These are phyloP conservation scores for Penicillium sp. DNA, from an alignment of 2,329 filamentous ascomycete genomes.

Conservation along the genomic window DNA sequence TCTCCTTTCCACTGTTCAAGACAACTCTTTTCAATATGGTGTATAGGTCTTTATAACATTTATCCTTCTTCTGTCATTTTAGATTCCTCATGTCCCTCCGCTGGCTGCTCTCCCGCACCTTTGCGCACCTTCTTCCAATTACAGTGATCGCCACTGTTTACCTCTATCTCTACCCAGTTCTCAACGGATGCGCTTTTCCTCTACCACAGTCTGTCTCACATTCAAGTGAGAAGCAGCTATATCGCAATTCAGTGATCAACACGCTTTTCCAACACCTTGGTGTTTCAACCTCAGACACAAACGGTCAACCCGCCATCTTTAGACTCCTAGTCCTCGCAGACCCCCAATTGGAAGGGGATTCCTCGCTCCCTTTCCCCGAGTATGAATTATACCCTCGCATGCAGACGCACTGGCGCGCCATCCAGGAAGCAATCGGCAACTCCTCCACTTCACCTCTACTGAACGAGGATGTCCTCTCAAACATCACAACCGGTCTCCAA, in stretches of 20 bases:
- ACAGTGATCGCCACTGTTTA: slow-evolving; percentile 69
- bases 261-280: slow-evolving; percentile 38
- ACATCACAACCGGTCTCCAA: slow-evolving; percentile 20
- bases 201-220: slow-evolving; percentile 28
- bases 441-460: slow-evolving; percentile 12
- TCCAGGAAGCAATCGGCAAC: slow-evolving; percentile 12
- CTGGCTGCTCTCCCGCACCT: slow-evolving; percentile 43
- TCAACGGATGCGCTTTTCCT: slow-evolving; percentile 79
- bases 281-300: slow-evolving; percentile 9
- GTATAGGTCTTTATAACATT: slow-evolving; percentile 16
- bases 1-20: slow-evolving; percentile 7
- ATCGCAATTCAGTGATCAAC: slow-evolving; percentile 27
- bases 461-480: slow-evolving; percentile 18
- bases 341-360: slow-evolving; percentile 90
- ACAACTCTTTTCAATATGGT: slow-evolving; percentile 15
- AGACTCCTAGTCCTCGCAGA: slow-evolving; percentile 84
- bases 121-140: slow-evolving; percentile 58
- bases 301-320: slow-evolving; percentile 62
- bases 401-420: slow-evolving; percentile 32
- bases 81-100: slow-evolving; percentile 49
- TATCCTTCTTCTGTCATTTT: slow-evolving; percentile 7
- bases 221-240: slow-evolving; percentile 1
- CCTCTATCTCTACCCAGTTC: slow-evolving; percentile 82
- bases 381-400: slow-evolving; percentile 45
- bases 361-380: slow-evolving; percentile 63